Percentiles rank a stretch among this genome's conserved stretches.
These are phyloP conservation scores for Globisporangium middletonii DNA, from an alignment of 352 stramenopile species.

Conservation along the genomic window DNA sequence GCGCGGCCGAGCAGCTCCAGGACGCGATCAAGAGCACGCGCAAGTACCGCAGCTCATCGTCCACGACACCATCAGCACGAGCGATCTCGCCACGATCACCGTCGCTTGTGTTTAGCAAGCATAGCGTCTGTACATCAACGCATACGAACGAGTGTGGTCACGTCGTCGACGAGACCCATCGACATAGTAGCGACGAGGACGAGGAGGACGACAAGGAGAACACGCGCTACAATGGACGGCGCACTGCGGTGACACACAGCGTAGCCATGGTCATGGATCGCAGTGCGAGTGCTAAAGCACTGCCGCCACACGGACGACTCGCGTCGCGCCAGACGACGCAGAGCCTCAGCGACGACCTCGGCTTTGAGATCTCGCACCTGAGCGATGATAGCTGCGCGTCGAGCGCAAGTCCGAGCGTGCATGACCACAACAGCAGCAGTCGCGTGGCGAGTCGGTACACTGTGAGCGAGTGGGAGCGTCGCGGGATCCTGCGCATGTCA, in stretches of 20 bases:
- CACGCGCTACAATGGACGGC: neutral
- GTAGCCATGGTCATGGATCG: neutral
- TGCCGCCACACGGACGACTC: neutral
- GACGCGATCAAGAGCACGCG: slow-evolving; percentile 37
- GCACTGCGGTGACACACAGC: neutral
- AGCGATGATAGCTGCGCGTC: neutral
- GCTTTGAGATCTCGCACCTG: neutral
- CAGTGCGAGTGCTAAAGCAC: neutral
- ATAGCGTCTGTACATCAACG: too few species aligned
- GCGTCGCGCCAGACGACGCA: slow-evolving; percentile 3
- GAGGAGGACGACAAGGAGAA: slow-evolving; percentile 3
- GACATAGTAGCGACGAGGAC: neutral
- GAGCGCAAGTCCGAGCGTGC: neutral
- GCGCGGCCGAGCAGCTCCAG: slow-evolving; percentile 45
- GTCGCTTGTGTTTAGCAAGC: neutral
- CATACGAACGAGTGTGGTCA: neutral
- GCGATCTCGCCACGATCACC: neutral
- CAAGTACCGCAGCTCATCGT: slow-evolving; percentile 12
- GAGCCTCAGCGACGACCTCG: slow-evolving; percentile 1
- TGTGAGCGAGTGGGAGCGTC: slow-evolving; percentile 6
- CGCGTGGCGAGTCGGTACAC: neutral
- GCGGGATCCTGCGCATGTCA: slow-evolving; percentile 7
- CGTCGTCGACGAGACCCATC: slow-evolving; percentile 2
- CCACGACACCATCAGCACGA: too few species aligned
- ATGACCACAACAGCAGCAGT: neutral